Evolutionary conservation across 2,329 filamentous ascomycete species (phyloP).

Genomic region (Claviceps sorghi): DNA sequence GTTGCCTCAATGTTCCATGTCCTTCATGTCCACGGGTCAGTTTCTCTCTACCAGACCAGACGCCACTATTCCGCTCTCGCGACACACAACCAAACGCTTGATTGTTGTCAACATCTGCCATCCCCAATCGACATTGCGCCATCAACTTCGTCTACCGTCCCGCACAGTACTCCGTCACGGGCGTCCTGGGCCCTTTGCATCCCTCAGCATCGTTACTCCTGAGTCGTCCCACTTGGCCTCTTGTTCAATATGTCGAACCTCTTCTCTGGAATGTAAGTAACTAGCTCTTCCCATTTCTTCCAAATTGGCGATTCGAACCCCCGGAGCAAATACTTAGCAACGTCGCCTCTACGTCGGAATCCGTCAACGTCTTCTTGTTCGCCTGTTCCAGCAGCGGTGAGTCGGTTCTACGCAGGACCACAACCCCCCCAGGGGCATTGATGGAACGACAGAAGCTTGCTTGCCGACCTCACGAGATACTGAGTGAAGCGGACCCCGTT

Average conservation of each 20-base stretch:
- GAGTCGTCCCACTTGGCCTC: slow-evolving; percentile 4
- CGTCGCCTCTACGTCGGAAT: background rate
- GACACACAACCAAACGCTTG: background rate
- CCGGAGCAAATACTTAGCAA: background rate
- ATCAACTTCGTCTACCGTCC: background rate
- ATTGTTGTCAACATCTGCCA: background rate
- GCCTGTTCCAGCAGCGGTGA: background rate
- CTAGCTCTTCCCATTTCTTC: background rate
- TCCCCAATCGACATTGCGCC: background rate
- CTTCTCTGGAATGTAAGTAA: slow-evolving; percentile 47
- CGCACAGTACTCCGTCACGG: slow-evolving; percentile 5
- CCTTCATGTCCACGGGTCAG: no score
- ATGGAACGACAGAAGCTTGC: background rate
- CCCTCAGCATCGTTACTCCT: slow-evolving; percentile 4
- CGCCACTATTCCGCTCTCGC: background rate
- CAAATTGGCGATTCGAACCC: background rate
- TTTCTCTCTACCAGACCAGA: background rate
- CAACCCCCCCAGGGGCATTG: background rate
- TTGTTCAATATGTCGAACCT: slow-evolving; percentile 40
- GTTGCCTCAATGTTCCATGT: no score
- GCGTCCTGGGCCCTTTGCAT: background rate
- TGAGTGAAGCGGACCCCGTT: background rate
- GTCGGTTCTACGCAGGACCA: background rate
- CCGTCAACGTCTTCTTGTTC: background rate
- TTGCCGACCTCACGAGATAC: no score